Evolutionary conservation across 352 stramenopile genomes (phyloP).

Genomic region (Blastocystis sp.): DNA sequence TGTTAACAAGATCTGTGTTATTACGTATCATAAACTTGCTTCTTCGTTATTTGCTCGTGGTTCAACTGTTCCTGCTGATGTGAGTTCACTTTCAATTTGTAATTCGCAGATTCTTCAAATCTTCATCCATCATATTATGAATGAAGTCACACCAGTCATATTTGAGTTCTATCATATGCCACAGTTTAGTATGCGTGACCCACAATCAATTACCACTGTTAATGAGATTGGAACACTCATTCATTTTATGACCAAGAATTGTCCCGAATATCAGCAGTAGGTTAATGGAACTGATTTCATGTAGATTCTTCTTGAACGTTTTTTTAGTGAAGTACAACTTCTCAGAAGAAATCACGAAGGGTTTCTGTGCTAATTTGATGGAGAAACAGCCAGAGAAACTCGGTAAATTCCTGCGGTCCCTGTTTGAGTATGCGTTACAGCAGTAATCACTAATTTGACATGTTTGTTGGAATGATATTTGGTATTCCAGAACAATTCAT

Average conservation of each 20-base stretch:
- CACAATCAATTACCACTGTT: slow-evolving; percentile 14
- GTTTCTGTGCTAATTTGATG: background rate
- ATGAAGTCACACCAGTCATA: background rate
- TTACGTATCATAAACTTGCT: slow-evolving; percentile 1
- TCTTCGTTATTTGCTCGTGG: background rate
- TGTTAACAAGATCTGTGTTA: slow-evolving; percentile 17
- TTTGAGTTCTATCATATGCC: background rate
- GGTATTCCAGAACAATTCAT: too few relatives aligned
- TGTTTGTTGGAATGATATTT: slow-evolving; percentile 14
- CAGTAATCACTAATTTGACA: background rate
- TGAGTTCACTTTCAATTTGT: background rate
- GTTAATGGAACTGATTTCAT: background rate
- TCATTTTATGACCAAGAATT: background rate
- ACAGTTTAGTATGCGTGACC: background rate
- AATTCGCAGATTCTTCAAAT: background rate
- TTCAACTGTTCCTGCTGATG: background rate
- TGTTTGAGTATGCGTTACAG: slow-evolving; percentile 1
- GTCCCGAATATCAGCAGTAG: background rate
- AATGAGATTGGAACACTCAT: slow-evolving; percentile 32
- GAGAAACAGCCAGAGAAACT: slow-evolving; percentile 4
- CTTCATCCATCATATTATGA: background rate
- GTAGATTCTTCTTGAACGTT: slow-evolving; percentile 51
- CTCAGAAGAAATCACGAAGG: background rate
- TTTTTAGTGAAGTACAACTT: slow-evolving; percentile 20
- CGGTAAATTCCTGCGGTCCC: background rate